Evolutionary conservation across 1,284 basidiomycete genomes (phyloP).

Genomic region (Pterulicium gracile): DNA sequence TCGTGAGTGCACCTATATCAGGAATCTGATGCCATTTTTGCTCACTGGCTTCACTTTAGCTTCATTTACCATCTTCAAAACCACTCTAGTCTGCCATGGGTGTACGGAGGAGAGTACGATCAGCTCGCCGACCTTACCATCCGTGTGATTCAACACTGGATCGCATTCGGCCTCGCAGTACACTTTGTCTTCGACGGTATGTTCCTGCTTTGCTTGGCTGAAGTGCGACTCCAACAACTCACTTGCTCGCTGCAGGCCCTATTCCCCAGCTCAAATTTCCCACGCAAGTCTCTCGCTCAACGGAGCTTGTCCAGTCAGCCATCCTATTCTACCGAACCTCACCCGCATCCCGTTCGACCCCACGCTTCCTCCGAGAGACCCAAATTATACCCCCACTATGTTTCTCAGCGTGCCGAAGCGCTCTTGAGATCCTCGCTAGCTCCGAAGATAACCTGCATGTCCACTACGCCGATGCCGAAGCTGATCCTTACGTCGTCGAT

Average conservation of each 20-base stretch:
- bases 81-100: slow-evolving; percentile 64
- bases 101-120: slow-evolving; percentile 77
- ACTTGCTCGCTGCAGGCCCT: slow-evolving; percentile 38
- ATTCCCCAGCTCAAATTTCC: slow-evolving; percentile 66
- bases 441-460: slow-evolving; percentile 32
- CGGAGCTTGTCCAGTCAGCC: slow-evolving; percentile 47
- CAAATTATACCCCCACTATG: slow-evolving; percentile 68
- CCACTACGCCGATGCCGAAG: slow-evolving; percentile 78
- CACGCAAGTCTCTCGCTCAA: slow-evolving; percentile 52
- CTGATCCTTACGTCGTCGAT: slow-evolving; percentile 78
- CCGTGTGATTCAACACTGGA: slow-evolving; percentile 57
- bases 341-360: slow-evolving; percentile 49
- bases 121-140: slow-evolving; percentile 44
- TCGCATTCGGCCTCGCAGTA: slow-evolving; percentile 59
- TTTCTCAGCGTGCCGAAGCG: slow-evolving; percentile 50
- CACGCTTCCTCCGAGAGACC: slow-evolving; percentile 64
- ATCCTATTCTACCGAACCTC: slow-evolving; percentile 84
- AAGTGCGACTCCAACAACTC: slow-evolving; percentile 17
- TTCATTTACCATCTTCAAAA: slow-evolving; percentile 70
- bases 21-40: slow-evolving; percentile 8
- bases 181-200: slow-evolving; percentile 90
- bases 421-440: slow-evolving; percentile 35
- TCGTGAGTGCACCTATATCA: slow-evolving; percentile 50
- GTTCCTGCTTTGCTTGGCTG: slow-evolving; percentile 17
- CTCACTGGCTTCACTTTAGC: slow-evolving; percentile 29